A percentile compares a stretch with the other conserved stretches of the same genome.
Conservation (phyloP, 208 protist genomes). For the Porcisia deanei region DNA sequence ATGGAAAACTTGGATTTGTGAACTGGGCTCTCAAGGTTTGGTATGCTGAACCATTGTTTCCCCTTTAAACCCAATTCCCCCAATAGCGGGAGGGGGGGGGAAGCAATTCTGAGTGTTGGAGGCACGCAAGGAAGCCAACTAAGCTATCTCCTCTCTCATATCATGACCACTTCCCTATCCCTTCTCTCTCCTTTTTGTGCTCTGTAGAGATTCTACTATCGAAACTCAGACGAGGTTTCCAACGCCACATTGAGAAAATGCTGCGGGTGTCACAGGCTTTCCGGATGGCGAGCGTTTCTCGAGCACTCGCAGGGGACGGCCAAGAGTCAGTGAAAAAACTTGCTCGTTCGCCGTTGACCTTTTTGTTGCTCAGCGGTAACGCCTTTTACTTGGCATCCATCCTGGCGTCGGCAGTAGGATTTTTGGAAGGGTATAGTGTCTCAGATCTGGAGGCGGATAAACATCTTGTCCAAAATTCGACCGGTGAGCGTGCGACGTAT, state of each 20-base stretch:
- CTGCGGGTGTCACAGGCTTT: slow-evolving; percentile 1
- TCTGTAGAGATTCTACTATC: neutral
- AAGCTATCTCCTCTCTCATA: neutral
- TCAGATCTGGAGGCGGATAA: slow-evolving; percentile 43
- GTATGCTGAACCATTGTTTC: neutral
- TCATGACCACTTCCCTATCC: neutral
- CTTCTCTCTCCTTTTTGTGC: neutral
- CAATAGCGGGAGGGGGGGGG: too few species aligned
- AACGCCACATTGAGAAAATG: slow-evolving; percentile 9
- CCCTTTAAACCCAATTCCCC: too few species aligned
- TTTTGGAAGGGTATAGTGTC: slow-evolving; percentile 51
- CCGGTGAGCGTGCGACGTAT: slow-evolving; percentile 23
- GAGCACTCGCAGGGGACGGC: slow-evolving; percentile 15
- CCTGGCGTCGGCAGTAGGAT: slow-evolving; percentile 48
- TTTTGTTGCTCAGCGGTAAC: slow-evolving; percentile 32
- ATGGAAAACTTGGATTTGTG: neutral
- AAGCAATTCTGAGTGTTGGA: neutral
- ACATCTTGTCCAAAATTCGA: slow-evolving; percentile 5
- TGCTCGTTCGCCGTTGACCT: slow-evolving; percentile 43
- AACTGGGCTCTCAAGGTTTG: neutral
- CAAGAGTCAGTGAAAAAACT: slow-evolving; percentile 42
- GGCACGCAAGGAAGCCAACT: neutral
- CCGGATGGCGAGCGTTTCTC: neutral
- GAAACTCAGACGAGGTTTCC: neutral
- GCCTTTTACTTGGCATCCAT: slow-evolving; percentile 24